These are phyloP conservation scores for Lignosus rhinocerotis DNA, from an alignment of 1,284 basidiomycete genomes.

Conservation along the genomic window DNA sequence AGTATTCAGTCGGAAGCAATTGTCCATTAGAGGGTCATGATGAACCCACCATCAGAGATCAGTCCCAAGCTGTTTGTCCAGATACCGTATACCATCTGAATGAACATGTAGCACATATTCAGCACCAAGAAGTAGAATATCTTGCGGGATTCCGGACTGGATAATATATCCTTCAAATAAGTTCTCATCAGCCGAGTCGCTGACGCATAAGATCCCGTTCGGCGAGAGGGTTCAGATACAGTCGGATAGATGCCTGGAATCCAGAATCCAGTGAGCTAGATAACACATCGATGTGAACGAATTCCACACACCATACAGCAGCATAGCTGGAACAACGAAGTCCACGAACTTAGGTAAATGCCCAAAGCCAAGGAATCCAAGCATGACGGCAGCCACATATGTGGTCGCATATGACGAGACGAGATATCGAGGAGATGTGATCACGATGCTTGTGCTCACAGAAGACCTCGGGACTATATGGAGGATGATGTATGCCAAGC, in stretches of 20 bases:
- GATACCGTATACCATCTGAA: slow-evolving; percentile 94
- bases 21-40: neutral
- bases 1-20: neutral
- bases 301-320: slow-evolving; percentile 57
- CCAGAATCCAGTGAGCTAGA: slow-evolving; percentile 26
- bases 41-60: slow-evolving; percentile 87
- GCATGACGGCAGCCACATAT: slow-evolving; percentile 39
- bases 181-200: slow-evolving; percentile 61
- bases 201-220: slow-evolving; percentile 48
- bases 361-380: slow-evolving; percentile 26
- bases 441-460: slow-evolving; percentile 45
- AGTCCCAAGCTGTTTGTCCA: slow-evolving; percentile 97
- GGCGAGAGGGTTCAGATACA: slow-evolving; percentile 40
- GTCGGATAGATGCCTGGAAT: slow-evolving; percentile 53
- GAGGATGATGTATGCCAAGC: slow-evolving; percentile 59
- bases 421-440: slow-evolving; percentile 53
- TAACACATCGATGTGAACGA: neutral
- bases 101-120: slow-evolving; percentile 95
- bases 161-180: slow-evolving; percentile 87
- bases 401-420: slow-evolving; percentile 54
- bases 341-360: slow-evolving; percentile 21
- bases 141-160: slow-evolving; percentile 88
- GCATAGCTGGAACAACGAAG: slow-evolving; percentile 33
- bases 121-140: slow-evolving; percentile 97
- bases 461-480: slow-evolving; percentile 56